Percentiles rank a stretch among this genome's conserved stretches.
Evolutionary conservation across 257 asterid genomes (phyloP).

Genomic region (Solanum dulcamara): DNA sequence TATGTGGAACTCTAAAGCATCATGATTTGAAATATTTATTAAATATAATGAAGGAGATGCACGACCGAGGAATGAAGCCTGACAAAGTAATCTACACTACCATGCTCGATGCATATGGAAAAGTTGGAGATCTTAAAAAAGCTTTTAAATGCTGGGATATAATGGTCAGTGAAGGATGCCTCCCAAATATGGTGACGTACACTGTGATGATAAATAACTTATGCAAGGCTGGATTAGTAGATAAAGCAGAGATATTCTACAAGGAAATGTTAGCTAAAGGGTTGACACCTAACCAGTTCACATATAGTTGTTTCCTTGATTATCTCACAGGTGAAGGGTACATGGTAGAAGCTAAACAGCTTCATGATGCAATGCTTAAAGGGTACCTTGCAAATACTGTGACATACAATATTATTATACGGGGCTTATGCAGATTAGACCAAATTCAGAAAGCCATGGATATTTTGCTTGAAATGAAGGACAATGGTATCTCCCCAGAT

Average conservation of each 20-base stretch:
- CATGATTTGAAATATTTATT: slow-evolving; percentile 29
- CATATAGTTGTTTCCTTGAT: slow-evolving; percentile 79
- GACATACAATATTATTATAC: slow-evolving; percentile 62
- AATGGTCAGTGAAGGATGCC: slow-evolving; percentile 55
- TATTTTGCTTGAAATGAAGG: slow-evolving; percentile 43
- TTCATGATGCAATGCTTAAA: slow-evolving; percentile 47
- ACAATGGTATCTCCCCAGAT: slow-evolving; percentile 50
- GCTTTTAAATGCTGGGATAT: slow-evolving; percentile 66
- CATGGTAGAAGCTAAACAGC: slow-evolving; percentile 52
- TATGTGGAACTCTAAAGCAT: slow-evolving; percentile 36
- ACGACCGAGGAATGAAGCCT: slow-evolving; percentile 47
- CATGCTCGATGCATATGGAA: slow-evolving; percentile 55
- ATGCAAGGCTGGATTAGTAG: slow-evolving; percentile 47
- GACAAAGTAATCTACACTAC: slow-evolving; percentile 59
- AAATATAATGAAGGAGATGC: slow-evolving; percentile 41
- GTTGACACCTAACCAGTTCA: slow-evolving; percentile 53
- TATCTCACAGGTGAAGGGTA: slow-evolving; percentile 50
- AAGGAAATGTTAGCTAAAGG: slow-evolving; percentile 52
- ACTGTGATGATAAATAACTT: slow-evolving; percentile 59
- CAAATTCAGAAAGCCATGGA: slow-evolving; percentile 38
- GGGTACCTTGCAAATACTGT: slow-evolving; percentile 49
- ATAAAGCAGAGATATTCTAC: slow-evolving; percentile 48
- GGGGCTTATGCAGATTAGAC: slow-evolving; percentile 69
- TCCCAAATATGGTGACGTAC: slow-evolving; percentile 58
- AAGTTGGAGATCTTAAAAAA: slow-evolving; percentile 45